Evolutionary conservation across 2,329 filamentous ascomycete genomes (phyloP), one percentile per base, ranked within the genome.

Genomic region (Microthyrium microscopicum): DNA sequence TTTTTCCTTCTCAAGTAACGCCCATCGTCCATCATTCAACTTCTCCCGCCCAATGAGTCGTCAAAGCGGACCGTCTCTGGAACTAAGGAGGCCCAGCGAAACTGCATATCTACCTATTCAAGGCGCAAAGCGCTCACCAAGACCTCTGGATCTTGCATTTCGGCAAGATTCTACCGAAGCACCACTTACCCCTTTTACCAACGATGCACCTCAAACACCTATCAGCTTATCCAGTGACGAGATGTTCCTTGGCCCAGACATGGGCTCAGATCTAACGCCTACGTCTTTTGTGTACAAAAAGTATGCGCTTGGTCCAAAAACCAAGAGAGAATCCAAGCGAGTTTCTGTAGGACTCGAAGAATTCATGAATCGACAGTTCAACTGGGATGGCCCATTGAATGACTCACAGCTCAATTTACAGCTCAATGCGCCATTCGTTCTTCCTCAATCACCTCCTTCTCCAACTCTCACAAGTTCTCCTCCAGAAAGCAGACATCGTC

Each of bases 21-120:
- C 47, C 22, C 72, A 76, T 9, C 70, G 77, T 12, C 79, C 83
- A 1, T 73, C 79, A 0, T 87, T 91, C 57, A 95, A 98, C 55
- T 95, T 95, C 53, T 95, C 89, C 1, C 70, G 89, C 27, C 89
- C 89, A 1, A 58, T 92, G 39, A 94, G 87, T 53, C 68, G 77
- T 48, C 69, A 73, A 39, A 73, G 72, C 40, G 73, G 68, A 9
- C 70, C 70, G 12, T 53, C 52, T 5, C 34, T 52, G 12, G 57
- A 60, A 52, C 52, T 31, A 54, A 60, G 21, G 50, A 44, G 27
- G 43, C 47, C 26, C 48, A 46, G 20, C 49, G 44, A 16, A 26
- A 41, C 25, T 13, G 29, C 44, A n/a, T 46, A 45, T 4, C 51
- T 56, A 25, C 57, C 60, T 40, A 49, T 54, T 31, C 59, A 57